phyloP scores from a whole-genome alignment of 495 filamentous ascomycete genomes.

The Aspergillus conjunctus region DNA sequence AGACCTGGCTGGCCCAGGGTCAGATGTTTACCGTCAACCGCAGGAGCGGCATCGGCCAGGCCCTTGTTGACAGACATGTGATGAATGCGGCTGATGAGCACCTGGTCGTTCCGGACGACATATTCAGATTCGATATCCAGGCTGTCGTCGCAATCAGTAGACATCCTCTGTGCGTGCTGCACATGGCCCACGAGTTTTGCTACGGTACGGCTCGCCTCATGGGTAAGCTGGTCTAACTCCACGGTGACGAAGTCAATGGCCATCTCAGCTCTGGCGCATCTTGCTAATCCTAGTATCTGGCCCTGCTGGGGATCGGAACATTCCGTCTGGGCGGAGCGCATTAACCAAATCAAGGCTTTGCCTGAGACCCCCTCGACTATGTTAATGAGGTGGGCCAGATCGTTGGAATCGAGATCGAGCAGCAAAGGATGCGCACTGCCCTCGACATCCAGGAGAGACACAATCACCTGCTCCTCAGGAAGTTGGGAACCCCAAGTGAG shows the following conservation, averaged over 20 bases:
- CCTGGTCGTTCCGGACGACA: no score
- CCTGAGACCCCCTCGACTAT: not conserved
- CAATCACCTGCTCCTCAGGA: not conserved
- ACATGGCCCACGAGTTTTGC: no score
- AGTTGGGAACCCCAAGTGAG: not conserved
- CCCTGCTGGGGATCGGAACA: conserved; percentile 8
- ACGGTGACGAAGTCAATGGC: conserved; percentile 6
- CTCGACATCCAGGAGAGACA: conserved; percentile 3
- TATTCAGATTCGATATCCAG: no score
- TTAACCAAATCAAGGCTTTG: conserved; percentile 6
- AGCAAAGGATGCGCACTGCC: not conserved
- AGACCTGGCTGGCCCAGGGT: no score
- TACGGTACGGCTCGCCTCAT: no score
- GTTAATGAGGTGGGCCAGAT: not conserved
- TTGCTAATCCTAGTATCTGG: not conserved
- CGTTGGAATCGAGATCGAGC: not conserved
- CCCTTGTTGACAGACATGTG: no score
- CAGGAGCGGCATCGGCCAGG: no score
- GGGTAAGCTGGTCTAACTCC: conserved; percentile 7
- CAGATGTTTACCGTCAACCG: no score
- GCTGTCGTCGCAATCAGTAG: no score
- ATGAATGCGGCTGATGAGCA: no score
- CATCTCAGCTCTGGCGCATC: not conserved
- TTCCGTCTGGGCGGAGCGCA: not conserved
- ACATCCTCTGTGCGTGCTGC: no score